phyloP scores from a whole-genome alignment of 768 basidiomycete genomes.

The Russula ochroleuca region DNA sequence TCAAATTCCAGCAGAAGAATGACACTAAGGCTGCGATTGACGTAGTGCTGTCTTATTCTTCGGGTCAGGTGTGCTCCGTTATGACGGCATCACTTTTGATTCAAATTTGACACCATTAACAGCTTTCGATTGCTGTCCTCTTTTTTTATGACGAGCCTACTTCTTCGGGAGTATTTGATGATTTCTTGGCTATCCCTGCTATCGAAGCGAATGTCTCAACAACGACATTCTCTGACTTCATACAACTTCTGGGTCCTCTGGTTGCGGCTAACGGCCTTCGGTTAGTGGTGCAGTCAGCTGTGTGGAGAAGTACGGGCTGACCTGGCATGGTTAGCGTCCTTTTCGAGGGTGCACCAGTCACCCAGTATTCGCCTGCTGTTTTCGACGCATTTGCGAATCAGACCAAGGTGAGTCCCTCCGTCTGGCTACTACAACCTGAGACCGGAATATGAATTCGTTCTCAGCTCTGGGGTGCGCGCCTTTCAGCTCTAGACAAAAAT shows the following conservation, averaged over 20 bases:
- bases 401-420: background rate
- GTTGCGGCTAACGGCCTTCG: background rate
- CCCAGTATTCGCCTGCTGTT: constrained; percentile 1
- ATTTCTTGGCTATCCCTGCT: constrained; percentile 23
- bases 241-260: background rate
- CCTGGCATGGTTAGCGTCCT: background rate
- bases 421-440: background rate
- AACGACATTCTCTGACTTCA: background rate
- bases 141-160: constrained; percentile 28
- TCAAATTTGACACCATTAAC: background rate
- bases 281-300: background rate
- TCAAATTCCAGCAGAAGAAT: constrained; percentile 1
- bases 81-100: background rate
- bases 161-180: constrained; percentile 26
- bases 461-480: constrained; percentile 5
- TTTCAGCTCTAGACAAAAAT: background rate
- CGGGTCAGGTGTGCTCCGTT: background rate
- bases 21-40: background rate
- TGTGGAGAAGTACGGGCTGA: background rate
- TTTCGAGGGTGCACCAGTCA: background rate
- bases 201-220: background rate
- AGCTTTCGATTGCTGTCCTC: background rate
- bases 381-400: constrained; percentile 6
- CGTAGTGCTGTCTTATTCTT: background rate
- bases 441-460: background rate